These are phyloP conservation scores for Thuidium tamariscinum DNA, from an alignment of 225 moss, liverwort and hornwort genomes.

Conservation along the genomic window DNA sequence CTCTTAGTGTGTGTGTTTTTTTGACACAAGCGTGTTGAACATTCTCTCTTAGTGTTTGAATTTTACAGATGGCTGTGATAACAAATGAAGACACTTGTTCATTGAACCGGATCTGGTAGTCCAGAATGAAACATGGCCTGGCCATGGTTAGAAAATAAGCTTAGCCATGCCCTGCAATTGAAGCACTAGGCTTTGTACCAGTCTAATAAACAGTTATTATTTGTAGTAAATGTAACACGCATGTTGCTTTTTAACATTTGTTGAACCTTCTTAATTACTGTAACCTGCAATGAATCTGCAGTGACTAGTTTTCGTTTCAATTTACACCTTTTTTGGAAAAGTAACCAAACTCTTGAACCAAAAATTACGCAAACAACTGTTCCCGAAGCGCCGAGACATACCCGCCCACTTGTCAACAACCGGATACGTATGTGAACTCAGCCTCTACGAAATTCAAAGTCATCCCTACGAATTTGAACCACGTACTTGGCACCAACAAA, in stretches of 20 bases:
- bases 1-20: no score
- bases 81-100: not conserved
- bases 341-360: not conserved
- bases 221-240: not conserved
- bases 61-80: not conserved
- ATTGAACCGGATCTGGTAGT: not conserved
- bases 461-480: not conserved
- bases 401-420: not conserved
- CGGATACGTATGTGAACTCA: not conserved
- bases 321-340: not conserved
- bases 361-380: not conserved
- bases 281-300: no score
- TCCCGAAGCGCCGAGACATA: not conserved
- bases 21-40: no score
- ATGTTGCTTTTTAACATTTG: not conserved
- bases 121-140: not conserved
- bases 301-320: not conserved
- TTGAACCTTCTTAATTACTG: not conserved
- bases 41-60: not conserved
- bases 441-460: not conserved
- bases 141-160: not conserved
- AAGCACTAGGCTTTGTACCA: not conserved
- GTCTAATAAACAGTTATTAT: not conserved
- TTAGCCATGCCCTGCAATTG: not conserved
- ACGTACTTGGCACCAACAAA: not conserved